Base-by-base conservation (phyloP, 2,329 filamentous ascomycete genomes). In the Anisogramma anomala region DNA sequence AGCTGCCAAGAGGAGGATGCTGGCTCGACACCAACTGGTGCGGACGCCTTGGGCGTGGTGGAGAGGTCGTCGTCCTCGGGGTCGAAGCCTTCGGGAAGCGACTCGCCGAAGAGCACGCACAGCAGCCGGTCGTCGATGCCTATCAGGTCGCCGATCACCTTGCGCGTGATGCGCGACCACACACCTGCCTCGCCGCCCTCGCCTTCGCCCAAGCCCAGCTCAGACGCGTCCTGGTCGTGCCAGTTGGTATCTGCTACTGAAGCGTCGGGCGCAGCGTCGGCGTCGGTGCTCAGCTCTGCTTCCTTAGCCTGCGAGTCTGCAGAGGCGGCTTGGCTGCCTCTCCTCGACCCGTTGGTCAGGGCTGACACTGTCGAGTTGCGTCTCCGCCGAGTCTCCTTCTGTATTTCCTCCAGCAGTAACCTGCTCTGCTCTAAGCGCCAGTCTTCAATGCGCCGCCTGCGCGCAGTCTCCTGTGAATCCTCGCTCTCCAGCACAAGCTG, bases 401-500 rank as follows among this genome's bases (percentile, higher is more conserved):
- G 84, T 35, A 96, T 88, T 60, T 95, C 86, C 42, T 94, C 84
- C 25, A 95, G 60, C 20, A 98, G 66, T 9, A 85, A 77, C 44
- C 77, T 76, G 58, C 87, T 94, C 58, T 98, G 88, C 55, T 96
- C 89, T 55, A 93, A 63, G 42, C 88, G 76, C 91, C 91, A 98
- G 38, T 77, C 74, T 61, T 96, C 89, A 55, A 98, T 94, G 46
- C 89, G 75, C 52, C 80, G 77, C 56, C 80, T 82, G 55, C 82
- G 80, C 51, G 94, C 86, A 30, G 74, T 67, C 49, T 86, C 81
- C 30, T 79, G 72, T 20, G 69, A 62, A 26, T 67, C 63, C 31
- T 74, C 70, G 27, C 69, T 67, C 42, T 77, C 71, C 33, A 70
- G 50, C 48, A 74, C 69, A 14, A 68, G 53, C 38, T 69, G 65